Evolutionary conservation across 345 rosid genomes (phyloP), one percentile per base, ranked within the genome.

Genomic region (Camelina hispida): DNA sequence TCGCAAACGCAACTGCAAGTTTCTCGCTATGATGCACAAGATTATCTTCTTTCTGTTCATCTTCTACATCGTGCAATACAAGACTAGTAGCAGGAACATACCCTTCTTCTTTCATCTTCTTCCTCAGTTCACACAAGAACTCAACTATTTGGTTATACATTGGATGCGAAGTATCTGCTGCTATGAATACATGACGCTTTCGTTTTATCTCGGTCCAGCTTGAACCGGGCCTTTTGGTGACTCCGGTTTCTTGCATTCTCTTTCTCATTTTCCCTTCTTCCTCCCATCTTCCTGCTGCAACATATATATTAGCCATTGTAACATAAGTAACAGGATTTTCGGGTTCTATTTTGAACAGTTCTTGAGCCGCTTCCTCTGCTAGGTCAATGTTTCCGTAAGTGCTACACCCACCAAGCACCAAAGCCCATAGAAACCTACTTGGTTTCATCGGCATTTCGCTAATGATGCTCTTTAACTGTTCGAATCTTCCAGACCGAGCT

Each of bases 1-100:
- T 86, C 37, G 96, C 97, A 67, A 83, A 89, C 13, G 98, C 98
- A 76, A 89, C 87, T 1, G 98, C 97, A 54, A 93, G 89, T 79
- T 91, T 93, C 88, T 93, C 98, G 28, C 98, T 85, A 82, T 93
- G 97, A 75, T 86, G 87, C 37, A 84, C 85, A 15, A 91, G 94
- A 62, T 86, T 88, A 65, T 93, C 86, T 86, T 88, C 97, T 76
- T 88, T 91, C 80, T 89, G 97, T 76, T 93, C 97, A 67, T 91
- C 96, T 81, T 89, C 97, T 54, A 93, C 93, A 37, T 93, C 97
- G 71, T 91, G 98, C 68, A 93, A 65, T 43, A 89, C 98, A 68
- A 87, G 83, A 63, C 82, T 73, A 7, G 90, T 91, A 57, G 86
- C 88, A 0, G 97, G 96, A 74, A 91, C 83, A 73, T 89, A 91